A percentile compares a stretch with the other conserved stretches of the same genome.
phyloP scores from a whole-genome alignment of 331 rosid species.

The Quercus tomentella region DNA sequence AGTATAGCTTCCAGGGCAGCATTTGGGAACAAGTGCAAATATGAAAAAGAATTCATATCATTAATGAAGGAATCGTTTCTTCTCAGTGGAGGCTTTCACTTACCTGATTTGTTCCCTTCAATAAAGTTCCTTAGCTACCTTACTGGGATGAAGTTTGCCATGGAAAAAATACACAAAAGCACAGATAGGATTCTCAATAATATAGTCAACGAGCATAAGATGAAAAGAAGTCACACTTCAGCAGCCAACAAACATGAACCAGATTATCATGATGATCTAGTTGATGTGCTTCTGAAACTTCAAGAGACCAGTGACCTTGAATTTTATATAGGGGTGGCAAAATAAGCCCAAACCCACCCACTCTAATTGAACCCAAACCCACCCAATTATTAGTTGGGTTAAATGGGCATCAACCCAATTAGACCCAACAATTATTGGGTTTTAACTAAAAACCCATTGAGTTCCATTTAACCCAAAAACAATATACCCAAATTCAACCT shows the following conservation, averaged over 20 bases:
- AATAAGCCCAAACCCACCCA: too few species aligned
- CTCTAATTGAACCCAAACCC: too few species aligned
- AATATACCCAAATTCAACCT: too few species aligned
- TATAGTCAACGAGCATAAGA: not conserved
- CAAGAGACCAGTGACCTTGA: not conserved
- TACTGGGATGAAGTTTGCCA: not conserved
- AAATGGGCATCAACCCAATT: too few species aligned
- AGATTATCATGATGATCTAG: not conserved
- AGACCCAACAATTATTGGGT: too few species aligned
- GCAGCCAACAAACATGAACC: not conserved
- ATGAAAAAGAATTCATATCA: slow-evolving; percentile 9
- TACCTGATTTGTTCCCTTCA: slow-evolving; percentile 13
- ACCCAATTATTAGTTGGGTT: too few species aligned
- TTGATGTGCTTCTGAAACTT: slow-evolving; percentile 7
- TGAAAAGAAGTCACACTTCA: not conserved
- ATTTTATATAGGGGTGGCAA: too few species aligned
- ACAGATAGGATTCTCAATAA: not conserved
- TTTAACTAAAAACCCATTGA: too few species aligned
- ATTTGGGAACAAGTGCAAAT: slow-evolving; percentile 21
- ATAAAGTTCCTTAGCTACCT: not conserved
- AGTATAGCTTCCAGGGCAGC: slow-evolving; percentile 5
- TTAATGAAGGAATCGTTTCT: not conserved
- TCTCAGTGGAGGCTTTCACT: not conserved
- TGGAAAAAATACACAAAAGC: not conserved
- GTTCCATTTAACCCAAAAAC: too few species aligned